Conservation (phyloP, 2,329 filamentous ascomycete genomes). For the Hyphodiscus sp. region DNA sequence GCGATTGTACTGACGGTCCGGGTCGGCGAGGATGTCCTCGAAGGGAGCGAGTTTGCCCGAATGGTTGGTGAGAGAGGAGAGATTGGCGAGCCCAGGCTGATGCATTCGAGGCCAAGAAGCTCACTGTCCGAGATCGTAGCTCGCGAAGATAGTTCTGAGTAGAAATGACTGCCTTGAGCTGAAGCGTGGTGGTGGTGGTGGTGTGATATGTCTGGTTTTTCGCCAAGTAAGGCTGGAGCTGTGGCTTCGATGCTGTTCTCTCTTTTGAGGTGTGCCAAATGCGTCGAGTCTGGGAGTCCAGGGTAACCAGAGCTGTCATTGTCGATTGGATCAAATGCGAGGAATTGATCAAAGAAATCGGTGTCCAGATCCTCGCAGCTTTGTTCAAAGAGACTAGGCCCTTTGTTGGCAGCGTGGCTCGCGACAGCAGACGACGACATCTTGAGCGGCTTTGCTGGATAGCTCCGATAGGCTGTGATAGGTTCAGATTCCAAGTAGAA, state of each 20-base stretch:
- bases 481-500: constrained; percentile 1
- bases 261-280: constrained; percentile 42
- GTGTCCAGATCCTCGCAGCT: constrained; percentile 46
- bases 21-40: constrained; percentile 22
- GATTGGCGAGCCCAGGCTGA: constrained; percentile 15
- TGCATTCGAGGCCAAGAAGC: constrained; percentile 27
- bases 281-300: constrained; percentile 41
- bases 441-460: not conserved
- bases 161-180: constrained; percentile 17
- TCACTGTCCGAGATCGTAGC: constrained; percentile 29
- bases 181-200: not conserved
- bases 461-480: not conserved
- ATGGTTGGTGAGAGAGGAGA: constrained; percentile 16
- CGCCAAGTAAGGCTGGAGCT: constrained; percentile 14
- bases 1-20: constrained; percentile 4
- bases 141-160: constrained; percentile 23
- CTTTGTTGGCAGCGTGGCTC: constrained; percentile 39
- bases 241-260: constrained; percentile 14
- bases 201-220: constrained; percentile 15
- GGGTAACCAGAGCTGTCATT: constrained; percentile 31
- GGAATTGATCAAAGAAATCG: constrained; percentile 58
- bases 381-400: constrained; percentile 42
- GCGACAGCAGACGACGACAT: constrained; percentile 24
- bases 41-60: constrained; percentile 10
- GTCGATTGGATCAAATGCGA: constrained; percentile 49